These are phyloP conservation scores for Russula ochroleuca DNA, from an alignment of 768 basidiomycete species.

Conservation along the genomic window DNA sequence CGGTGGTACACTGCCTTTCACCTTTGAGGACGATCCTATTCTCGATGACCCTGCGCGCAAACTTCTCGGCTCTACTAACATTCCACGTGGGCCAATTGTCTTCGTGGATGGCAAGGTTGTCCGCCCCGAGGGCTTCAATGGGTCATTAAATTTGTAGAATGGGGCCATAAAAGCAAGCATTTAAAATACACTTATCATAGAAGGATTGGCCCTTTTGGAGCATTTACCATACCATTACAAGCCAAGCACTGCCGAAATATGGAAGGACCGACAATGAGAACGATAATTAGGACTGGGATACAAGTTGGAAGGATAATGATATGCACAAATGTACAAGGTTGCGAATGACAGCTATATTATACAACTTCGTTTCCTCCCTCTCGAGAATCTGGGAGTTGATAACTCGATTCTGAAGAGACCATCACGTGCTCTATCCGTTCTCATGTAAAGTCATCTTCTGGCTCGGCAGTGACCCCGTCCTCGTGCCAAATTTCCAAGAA, in stretches of 20 bases:
- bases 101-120: slow-evolving; percentile 46
- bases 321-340: slow-evolving; percentile 20
- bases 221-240: neutral
- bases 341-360: neutral
- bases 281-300: neutral
- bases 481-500: slow-evolving; percentile 79
- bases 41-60: slow-evolving; percentile 53
- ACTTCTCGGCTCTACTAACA: slow-evolving; percentile 39
- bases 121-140: slow-evolving; percentile 16
- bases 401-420: neutral
- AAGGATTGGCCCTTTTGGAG: neutral
- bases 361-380: slow-evolving; percentile 9
- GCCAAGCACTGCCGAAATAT: neutral
- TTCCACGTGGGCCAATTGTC: slow-evolving; percentile 54
- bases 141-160: neutral
- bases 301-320: slow-evolving; percentile 21
- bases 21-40: slow-evolving; percentile 59
- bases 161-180: no score
- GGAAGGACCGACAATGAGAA: neutral
- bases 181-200: neutral
- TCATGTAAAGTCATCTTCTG: slow-evolving; percentile 34
- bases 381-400: neutral
- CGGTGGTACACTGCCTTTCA: slow-evolving; percentile 72
- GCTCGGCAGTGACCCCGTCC: slow-evolving; percentile 68
- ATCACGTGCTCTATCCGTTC: neutral